Evolutionary conservation across 768 basidiomycete species (phyloP).

Genomic region (Podaxis pistillaris): DNA sequence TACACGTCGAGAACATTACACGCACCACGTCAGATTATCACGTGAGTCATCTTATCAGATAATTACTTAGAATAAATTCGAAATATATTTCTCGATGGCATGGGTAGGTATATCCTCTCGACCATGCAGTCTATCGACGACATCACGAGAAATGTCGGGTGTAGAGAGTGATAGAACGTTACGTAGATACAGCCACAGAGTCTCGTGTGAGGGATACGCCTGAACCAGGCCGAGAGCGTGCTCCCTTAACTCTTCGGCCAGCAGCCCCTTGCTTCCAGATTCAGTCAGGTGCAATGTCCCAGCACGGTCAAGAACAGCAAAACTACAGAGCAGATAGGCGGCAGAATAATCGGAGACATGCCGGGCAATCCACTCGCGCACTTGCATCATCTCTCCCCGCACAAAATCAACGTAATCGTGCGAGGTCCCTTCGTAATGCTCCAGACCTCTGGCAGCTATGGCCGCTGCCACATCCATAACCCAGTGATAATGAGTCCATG

Average conservation of each 20-base stretch:
- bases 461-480: constrained; percentile 37
- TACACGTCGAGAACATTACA: constrained; percentile 20
- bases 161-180: constrained; percentile 16
- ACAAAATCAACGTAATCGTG: constrained; percentile 32
- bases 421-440: constrained; percentile 15
- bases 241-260: constrained; percentile 21
- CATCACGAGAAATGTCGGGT: not conserved
- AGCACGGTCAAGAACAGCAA: constrained; percentile 23
- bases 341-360: constrained; percentile 71
- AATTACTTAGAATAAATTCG: not conserved
- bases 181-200: constrained; percentile 64
- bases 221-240: constrained; percentile 51
- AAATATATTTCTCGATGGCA: constrained; percentile 10
- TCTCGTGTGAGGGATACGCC: constrained; percentile 55
- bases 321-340: constrained; percentile 50
- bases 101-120: constrained; percentile 3
- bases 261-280: constrained; percentile 1
- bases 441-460: constrained; percentile 15
- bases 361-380: constrained; percentile 54
- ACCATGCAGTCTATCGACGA: constrained; percentile 18
- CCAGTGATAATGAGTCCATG: constrained; percentile 63
- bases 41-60: constrained; percentile 20
- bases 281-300: constrained; percentile 3
- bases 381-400: constrained; percentile 31
- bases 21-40: constrained; percentile 25